Evolutionary conservation across 2,329 filamentous ascomycete species (phyloP), one percentile per base, ranked within the genome.

Genomic region (Calonectria crousiana): DNA sequence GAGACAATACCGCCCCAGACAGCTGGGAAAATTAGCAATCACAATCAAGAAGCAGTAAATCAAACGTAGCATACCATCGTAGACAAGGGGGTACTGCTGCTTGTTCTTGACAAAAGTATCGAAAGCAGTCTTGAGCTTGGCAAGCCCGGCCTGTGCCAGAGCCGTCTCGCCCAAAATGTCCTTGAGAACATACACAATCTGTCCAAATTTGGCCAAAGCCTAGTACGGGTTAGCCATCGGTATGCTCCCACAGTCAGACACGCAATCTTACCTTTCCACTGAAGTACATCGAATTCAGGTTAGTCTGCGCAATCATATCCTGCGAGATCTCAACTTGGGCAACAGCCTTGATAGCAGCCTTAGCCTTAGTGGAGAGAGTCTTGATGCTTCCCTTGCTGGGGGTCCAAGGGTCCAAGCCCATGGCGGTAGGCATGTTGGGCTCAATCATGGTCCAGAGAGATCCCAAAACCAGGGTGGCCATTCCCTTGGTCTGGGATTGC

Each of bases 221-320:
- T 92, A 53, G 78, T 32, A 70, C 18, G 65, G 67, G 44, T 67
- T 74, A 76, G 30, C 64, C 23, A 51, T 23, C 18, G n/a, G 10
- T 13, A n/a, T 47, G 34, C 4, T 30, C 30, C 23, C 18, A n/a
- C 9, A 4, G 41, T 13, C 14, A 3, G 8, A 5, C 26, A 10
- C 6, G 14, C 20, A 34, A 18, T 3, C 84, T 78, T 74, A 90
- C 93, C 88, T 96, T 98, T 78, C 97, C 97, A 78, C 94, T 94
- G 84, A 93, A 98, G 84, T 98, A 98, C 92, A 98, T 96, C 47
- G 95, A 98, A 82, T 96, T 91, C 44, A 95, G 87, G 76, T 97
- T 91, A 6, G 92, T 92, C 81, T 97, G 93, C 0, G 87, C 86
- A n/a, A 87, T 84, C 84, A 98, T 95, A 82, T 95, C 90, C 84